phyloP scores from a whole-genome alignment of 2,329 filamentous ascomycete genomes.

The Emmonsia crescens region DNA sequence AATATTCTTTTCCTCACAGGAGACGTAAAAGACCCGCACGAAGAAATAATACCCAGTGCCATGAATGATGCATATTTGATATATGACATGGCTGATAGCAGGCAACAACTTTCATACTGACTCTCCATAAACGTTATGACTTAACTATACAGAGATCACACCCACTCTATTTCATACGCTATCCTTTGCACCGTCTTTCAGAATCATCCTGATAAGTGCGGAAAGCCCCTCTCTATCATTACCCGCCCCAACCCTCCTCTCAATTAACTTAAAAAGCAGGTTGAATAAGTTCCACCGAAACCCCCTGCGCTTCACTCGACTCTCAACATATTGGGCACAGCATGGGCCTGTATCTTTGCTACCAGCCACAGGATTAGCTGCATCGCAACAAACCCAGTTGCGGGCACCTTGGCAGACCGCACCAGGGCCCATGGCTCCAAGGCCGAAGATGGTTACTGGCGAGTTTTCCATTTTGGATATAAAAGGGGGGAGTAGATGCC shows the following conservation, averaged over 20 bases:
- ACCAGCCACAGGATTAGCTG: neutral
- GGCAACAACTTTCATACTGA: neutral
- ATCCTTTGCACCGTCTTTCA: neutral
- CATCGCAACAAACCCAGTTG: neutral
- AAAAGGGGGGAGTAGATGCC: neutral
- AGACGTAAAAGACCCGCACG: too few species aligned
- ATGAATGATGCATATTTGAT: neutral
- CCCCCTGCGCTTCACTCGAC: neutral
- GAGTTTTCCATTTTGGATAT: neutral
- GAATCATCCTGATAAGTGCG: neutral
- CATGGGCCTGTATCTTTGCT: slow-evolving; percentile 1
- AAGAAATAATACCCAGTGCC: too few species aligned
- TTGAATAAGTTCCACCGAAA: neutral
- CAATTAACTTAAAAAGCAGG: neutral
- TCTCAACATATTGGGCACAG: neutral
- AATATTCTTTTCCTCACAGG: too few species aligned
- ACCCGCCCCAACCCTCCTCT: neutral
- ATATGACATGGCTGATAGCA: neutral
- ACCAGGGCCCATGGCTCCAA: slow-evolving; percentile 7
- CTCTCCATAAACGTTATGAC: neutral
- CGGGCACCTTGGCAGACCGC: neutral
- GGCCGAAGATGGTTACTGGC: slow-evolving; percentile 2
- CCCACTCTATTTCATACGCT: neutral
- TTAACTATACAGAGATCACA: neutral
- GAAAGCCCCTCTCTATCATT: neutral